phyloP scores from a whole-genome alignment of 2,329 filamentous ascomycete species.

The Beauveria varroae region DNA sequence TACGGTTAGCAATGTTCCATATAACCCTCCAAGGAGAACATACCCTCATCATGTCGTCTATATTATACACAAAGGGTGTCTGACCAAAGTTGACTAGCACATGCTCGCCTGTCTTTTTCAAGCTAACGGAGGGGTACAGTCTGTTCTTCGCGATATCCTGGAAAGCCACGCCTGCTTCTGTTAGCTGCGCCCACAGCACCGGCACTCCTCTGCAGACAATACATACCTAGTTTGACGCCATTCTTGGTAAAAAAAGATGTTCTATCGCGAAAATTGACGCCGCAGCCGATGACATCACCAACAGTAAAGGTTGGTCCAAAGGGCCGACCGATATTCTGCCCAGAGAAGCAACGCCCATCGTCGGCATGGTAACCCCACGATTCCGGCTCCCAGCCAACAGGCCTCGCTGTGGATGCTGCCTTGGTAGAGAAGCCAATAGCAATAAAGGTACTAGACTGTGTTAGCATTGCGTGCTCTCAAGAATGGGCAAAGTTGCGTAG shows the following conservation, averaged over 20 bases:
- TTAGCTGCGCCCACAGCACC: neutral
- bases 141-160: constrained; percentile 54
- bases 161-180: constrained; percentile 57
- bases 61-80: constrained; percentile 80
- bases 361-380: constrained; percentile 65
- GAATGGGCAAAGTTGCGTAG: constrained; percentile 13
- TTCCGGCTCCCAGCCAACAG: constrained; percentile 60
- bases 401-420: constrained; percentile 44
- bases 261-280: constrained; percentile 56
- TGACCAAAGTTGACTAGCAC: constrained; percentile 60
- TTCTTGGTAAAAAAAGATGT: constrained; percentile 65
- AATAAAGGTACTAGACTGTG: constrained; percentile 44
- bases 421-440: constrained; percentile 55
- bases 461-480: neutral
- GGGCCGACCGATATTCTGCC: constrained; percentile 46
- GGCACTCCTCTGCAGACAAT: neutral
- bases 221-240: constrained; percentile 46
- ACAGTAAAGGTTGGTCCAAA: constrained; percentile 51
- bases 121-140: constrained; percentile 59
- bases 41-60: constrained; percentile 77
- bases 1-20: neutral
- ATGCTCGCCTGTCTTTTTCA: constrained; percentile 57
- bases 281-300: constrained; percentile 56
- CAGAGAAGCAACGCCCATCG: constrained; percentile 54
- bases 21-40: constrained; percentile 18